These are phyloP conservation scores for Cryptococcus hybrid DNA, from an alignment of 1,284 basidiomycete species.

Conservation along the genomic window DNA sequence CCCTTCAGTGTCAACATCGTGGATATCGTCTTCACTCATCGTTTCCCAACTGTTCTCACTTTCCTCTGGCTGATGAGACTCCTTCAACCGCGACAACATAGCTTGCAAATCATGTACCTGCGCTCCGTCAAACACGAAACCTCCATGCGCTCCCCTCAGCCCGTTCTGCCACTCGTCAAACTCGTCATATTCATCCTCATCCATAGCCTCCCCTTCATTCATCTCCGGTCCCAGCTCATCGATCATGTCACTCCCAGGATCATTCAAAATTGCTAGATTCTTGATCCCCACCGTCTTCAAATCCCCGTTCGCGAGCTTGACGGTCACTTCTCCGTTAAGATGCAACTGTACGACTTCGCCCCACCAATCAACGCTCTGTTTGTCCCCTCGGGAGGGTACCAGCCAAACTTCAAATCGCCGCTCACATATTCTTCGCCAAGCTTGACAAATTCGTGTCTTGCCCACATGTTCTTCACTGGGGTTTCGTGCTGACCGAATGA, in stretches of 20 bases:
- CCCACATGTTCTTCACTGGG: conserved; percentile 18
- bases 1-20: conserved; percentile 4
- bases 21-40: conserved; percentile 12
- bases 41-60: conserved; percentile 34
- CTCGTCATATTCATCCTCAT: background rate
- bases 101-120: background rate
- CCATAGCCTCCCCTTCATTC: conserved; percentile 13
- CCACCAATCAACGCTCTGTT: conserved; percentile 48
- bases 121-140: background rate
- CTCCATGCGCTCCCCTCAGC: background rate
- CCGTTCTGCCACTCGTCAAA: conserved; percentile 1
- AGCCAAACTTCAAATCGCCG: conserved; percentile 7
- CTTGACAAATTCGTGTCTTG: conserved; percentile 21
- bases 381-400: conserved; percentile 19
- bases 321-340: conserved; percentile 45
- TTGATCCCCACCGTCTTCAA: conserved; percentile 11
- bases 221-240: conserved; percentile 2
- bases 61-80: background rate
- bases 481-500: conserved; percentile 32
- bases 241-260: conserved; percentile 10
- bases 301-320: conserved; percentile 42
- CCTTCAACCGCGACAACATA: background rate
- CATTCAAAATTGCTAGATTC: conserved; percentile 9
- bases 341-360: conserved; percentile 51
- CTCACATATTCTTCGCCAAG: conserved; percentile 13